phyloP scores from a whole-genome alignment of 2,329 filamentous ascomycete genomes.

The Cercospora beticola region DNA sequence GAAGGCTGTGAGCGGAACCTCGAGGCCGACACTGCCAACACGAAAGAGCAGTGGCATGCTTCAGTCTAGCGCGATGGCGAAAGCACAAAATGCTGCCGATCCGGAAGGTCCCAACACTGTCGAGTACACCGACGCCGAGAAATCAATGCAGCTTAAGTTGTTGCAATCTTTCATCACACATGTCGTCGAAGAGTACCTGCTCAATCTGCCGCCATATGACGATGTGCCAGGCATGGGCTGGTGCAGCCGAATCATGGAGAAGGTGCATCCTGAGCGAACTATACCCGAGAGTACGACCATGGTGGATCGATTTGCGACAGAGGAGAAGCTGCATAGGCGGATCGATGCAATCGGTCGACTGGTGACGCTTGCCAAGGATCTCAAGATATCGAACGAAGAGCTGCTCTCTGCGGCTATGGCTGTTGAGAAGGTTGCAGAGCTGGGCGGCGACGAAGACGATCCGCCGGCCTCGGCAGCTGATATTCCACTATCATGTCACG shows the following conservation, averaged over 20 bases:
- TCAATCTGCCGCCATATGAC: slow-evolving; percentile 45
- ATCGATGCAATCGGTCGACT: slow-evolving; percentile 71
- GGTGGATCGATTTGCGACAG: slow-evolving; percentile 63
- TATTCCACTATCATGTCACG: slow-evolving; percentile 57
- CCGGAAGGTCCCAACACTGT: slow-evolving; percentile 53
- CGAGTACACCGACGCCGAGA: slow-evolving; percentile 54
- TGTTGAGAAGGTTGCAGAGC: slow-evolving; percentile 43
- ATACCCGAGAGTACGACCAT: slow-evolving; percentile 63
- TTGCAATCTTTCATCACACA: slow-evolving; percentile 77
- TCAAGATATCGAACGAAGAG: slow-evolving; percentile 51
- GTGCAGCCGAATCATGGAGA: slow-evolving; percentile 64
- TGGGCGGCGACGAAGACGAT: slow-evolving; percentile 52
- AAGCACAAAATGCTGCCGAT: slow-evolving; percentile 48
- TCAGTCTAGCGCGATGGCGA: slow-evolving; percentile 20
- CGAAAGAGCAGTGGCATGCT: slow-evolving; percentile 51
- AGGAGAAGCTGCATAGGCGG: slow-evolving; percentile 60
- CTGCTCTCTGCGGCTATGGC: slow-evolving; percentile 47
- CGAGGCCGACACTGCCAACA: slow-evolving; percentile 64
- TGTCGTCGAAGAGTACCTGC: slow-evolving; percentile 71
- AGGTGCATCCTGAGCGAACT: slow-evolving; percentile 62
- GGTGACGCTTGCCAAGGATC: slow-evolving; percentile 63
- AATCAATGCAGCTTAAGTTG: slow-evolving; percentile 61
- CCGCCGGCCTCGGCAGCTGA: slow-evolving; percentile 53
- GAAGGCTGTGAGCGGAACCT: slow-evolving; percentile 65
- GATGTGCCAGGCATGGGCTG: slow-evolving; percentile 53